These are phyloP conservation scores for Triticum turgidum DNA, from an alignment of 176 grass and related monocot species.

Conservation along the genomic window DNA sequence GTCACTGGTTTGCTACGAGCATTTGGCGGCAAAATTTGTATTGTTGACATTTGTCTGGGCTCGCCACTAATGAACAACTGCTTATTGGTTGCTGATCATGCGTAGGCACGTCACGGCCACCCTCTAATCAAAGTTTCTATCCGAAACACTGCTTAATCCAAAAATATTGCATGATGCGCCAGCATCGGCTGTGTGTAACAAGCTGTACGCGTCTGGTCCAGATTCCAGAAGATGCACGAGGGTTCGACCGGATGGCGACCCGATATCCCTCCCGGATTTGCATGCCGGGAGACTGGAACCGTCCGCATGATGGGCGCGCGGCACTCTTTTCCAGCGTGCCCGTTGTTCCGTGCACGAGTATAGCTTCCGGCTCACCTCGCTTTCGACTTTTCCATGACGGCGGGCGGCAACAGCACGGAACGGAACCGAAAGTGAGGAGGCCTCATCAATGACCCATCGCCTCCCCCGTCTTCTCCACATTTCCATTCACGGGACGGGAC, in stretches of 20 bases:
- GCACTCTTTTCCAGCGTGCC: background rate
- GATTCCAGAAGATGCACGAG: background rate
- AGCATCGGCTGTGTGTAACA: too few species aligned
- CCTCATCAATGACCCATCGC: background rate
- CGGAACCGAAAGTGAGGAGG: background rate
- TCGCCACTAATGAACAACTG: background rate
- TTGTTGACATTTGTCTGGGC: background rate
- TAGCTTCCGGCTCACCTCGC: background rate
- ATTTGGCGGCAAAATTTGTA: background rate
- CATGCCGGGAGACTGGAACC: background rate
- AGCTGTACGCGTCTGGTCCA: background rate
- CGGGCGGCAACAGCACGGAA: background rate
- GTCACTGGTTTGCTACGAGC: background rate
- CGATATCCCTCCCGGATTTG: background rate
- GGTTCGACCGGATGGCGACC: background rate
- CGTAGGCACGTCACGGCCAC: constrained; percentile 14
- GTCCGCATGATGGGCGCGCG: too few species aligned
- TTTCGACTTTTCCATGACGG: background rate
- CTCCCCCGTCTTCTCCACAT: background rate
- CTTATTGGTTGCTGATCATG: constrained; percentile 26
- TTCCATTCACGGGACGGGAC: background rate
- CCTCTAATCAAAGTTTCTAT: constrained; percentile 26
- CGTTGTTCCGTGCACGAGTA: background rate
- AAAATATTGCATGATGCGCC: constrained; percentile 21
- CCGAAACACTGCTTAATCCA: constrained; percentile 17